phyloP scores from a whole-genome alignment of 1,284 basidiomycete species.

The Apiotrichum porosum region DNA sequence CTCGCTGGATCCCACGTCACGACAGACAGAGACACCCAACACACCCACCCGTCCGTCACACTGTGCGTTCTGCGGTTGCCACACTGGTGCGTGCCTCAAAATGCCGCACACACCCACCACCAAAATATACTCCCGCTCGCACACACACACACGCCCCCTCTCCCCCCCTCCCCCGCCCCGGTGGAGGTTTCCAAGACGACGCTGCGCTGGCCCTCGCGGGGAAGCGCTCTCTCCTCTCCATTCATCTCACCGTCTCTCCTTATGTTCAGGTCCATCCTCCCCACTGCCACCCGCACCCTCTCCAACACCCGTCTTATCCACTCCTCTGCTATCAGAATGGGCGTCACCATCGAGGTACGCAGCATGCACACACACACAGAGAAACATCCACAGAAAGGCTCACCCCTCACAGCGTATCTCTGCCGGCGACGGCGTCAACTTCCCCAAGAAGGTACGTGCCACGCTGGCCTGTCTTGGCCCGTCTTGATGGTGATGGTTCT shows the following conservation, averaged over 20 bases:
- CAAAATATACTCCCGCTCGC: no score
- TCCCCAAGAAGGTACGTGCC: conserved; percentile 36
- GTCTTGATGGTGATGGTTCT: background rate
- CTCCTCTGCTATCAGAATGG: conserved; percentile 46
- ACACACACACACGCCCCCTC: no score
- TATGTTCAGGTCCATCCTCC: conserved; percentile 16
- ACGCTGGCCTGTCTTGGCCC: background rate
- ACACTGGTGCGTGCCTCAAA: no score
- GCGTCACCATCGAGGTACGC: conserved; percentile 46
- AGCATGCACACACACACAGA: background rate
- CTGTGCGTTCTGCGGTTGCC: no score
- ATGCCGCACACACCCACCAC: no score
- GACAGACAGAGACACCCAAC: no score
- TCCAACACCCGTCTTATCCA: conserved; percentile 30
- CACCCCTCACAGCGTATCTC: conserved; percentile 35
- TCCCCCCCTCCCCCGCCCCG: no score
- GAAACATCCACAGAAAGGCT: background rate
- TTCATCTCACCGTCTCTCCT: background rate
- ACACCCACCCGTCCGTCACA: no score
- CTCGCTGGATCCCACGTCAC: no score
- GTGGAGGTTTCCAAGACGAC: background rate
- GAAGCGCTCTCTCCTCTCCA: background rate
- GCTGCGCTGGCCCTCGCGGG: no score
- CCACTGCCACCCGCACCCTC: conserved; percentile 13
- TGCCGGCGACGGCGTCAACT: conserved; percentile 48